phyloP scores from a whole-genome alignment of 768 basidiomycete species.

The Tylopilus cervinicoccineus region DNA sequence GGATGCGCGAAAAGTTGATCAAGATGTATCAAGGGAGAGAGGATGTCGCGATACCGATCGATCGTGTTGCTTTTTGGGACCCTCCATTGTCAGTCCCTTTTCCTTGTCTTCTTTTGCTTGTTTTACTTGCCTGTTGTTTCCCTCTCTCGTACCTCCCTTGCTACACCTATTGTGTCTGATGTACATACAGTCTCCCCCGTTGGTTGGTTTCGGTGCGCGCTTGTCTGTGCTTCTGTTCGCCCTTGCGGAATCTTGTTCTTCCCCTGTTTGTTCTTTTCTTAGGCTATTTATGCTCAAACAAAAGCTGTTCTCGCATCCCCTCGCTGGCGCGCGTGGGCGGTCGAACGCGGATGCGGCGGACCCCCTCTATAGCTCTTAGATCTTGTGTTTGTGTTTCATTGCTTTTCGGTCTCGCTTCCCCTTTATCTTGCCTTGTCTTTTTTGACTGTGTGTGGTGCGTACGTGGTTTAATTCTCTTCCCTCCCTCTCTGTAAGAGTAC shows the following conservation, averaged over 20 bases:
- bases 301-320: constrained; percentile 25
- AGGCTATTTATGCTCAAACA: constrained; percentile 26
- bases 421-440: no score
- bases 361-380: background rate
- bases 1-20: background rate
- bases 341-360: no score
- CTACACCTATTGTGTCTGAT: constrained; percentile 12
- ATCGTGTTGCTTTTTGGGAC: constrained; percentile 6
- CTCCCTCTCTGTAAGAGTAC: no score
- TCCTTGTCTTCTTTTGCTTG: background rate
- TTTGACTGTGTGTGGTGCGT: no score
- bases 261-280: background rate
- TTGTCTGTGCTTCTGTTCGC: constrained; percentile 1
- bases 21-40: constrained; percentile 5
- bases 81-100: constrained; percentile 9
- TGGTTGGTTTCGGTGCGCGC: constrained; percentile 5
- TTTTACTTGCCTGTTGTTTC: constrained; percentile 1
- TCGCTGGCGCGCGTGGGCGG: no score
- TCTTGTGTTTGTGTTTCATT: no score
- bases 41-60: constrained; percentile 3
- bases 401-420: no score
- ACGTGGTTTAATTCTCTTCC: no score
- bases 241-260: constrained; percentile 13
- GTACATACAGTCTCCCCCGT: constrained; percentile 20
- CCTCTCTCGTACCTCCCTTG: constrained; percentile 3